Conservation (phyloP, 257 asterid species). For the Scutellaria barbata region DNA sequence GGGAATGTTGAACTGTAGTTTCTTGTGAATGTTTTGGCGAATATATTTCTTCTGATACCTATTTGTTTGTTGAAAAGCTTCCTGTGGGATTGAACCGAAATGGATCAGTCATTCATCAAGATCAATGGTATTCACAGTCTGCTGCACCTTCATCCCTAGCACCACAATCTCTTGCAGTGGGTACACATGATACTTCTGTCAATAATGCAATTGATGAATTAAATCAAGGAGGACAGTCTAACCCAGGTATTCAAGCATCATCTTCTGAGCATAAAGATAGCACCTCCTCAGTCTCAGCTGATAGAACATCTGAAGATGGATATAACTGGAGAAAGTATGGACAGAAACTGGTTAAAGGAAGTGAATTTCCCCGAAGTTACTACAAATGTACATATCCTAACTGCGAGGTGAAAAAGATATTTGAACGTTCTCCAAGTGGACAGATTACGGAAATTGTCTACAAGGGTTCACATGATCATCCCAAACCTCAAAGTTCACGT, state of each 20-base stretch:
- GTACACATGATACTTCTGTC: constrained; percentile 43
- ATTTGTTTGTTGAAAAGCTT: constrained; percentile 47
- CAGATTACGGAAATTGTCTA: constrained; percentile 88
- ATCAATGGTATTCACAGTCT: constrained; percentile 55
- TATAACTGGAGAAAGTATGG: constrained; percentile 99
- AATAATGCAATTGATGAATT: constrained; percentile 52
- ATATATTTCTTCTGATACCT: constrained; percentile 39
- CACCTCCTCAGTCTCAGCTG: constrained; percentile 55
- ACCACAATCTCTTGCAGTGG: constrained; percentile 48
- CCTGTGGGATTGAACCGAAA: constrained; percentile 59
- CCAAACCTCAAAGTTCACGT: constrained; percentile 88
- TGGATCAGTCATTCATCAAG: constrained; percentile 51
- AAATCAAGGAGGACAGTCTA: constrained; percentile 50
- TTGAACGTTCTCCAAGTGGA: constrained; percentile 94
- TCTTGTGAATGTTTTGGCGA: constrained; percentile 17
- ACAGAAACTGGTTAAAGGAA: constrained; percentile 97
- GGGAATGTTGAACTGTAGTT: constrained; percentile 26
- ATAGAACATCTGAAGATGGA: constrained; percentile 89
- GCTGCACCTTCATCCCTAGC: constrained; percentile 47
- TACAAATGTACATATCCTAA: constrained; percentile 94
- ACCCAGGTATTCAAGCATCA: constrained; percentile 49
- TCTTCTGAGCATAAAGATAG: constrained; percentile 62
- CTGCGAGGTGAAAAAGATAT: constrained; percentile 94
- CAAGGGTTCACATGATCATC: constrained; percentile 98
- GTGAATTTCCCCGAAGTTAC: constrained; percentile 96